Conservation (phyloP, 2,329 filamentous ascomycete genomes). For the Tolypocladium endophyticum region DNA sequence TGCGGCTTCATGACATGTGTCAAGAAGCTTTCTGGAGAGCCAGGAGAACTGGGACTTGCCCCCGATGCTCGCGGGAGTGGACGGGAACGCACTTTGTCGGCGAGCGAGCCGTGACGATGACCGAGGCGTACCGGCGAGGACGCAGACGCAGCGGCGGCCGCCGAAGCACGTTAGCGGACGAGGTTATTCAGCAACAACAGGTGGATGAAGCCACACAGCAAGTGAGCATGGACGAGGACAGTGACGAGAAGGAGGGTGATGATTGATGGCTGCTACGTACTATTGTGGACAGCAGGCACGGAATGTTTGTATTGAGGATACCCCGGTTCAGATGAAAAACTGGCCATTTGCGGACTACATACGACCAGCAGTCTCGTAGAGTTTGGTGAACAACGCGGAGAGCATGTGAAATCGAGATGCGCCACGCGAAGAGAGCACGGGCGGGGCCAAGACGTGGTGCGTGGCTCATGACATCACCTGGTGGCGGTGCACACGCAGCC, state of each 20-base stretch:
- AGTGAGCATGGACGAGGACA: conserved; percentile 6
- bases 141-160: conserved; percentile 23
- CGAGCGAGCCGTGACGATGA: conserved; percentile 44
- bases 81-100: conserved; percentile 39
- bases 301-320: not conserved
- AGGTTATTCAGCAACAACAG: conserved; percentile 16
- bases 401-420: not conserved
- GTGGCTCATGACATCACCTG: conserved; percentile 21
- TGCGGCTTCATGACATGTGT: conserved; percentile 70
- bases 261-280: not conserved
- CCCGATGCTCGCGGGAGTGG: conserved; percentile 46
- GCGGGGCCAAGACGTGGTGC: not conserved
- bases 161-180: conserved; percentile 22
- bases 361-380: not conserved
- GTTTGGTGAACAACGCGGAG: too few species aligned
- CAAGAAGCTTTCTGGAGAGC: conserved; percentile 62
- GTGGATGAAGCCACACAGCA: conserved; percentile 21
- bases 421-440: not conserved
- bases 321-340: not conserved
- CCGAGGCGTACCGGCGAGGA: conserved; percentile 36
- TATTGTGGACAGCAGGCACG: not conserved
- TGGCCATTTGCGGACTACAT: not conserved
- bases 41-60: conserved; percentile 52
- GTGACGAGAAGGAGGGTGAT: conserved; percentile 2
- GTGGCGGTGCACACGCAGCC: conserved; percentile 17